Base-by-base conservation (phyloP, 2,329 filamentous ascomycete genomes). In the Thelonectria rubi region DNA sequence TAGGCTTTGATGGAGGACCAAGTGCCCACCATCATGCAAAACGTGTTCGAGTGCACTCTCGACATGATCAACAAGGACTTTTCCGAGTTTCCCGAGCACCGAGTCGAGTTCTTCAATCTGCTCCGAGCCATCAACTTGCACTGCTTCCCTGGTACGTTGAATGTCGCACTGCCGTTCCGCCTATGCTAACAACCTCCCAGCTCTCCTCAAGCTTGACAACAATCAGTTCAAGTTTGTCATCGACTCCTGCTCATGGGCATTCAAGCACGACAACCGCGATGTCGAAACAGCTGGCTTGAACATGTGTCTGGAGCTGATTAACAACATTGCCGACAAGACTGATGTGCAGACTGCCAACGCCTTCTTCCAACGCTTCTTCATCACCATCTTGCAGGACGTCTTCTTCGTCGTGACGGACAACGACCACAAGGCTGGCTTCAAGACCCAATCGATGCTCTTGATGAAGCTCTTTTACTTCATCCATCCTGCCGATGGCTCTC, bases 1-100 rank as follows among this genome's bases (percentile, higher is more conserved):
- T 40, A 96, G 92, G 87, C 88, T 68, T 84, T 98, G 74, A 99
- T 99, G 96, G 95, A 98, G 76, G 95, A 98, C 75, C 95, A 98
- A 78, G 93, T 99, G 45, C 93, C 95, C 10, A 90, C 90, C 50
- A 98, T 99, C 74, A 97, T 99, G 92, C 94, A 98, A 78, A 96
- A 94, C 69, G 93, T 99, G 24, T 99, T 99, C 73, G 94, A 98
- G 78, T 98, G 94, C 82, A 99, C 95, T 3, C 84, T 99, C 58
- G 93, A 97, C 73, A 99, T 99, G 95, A 99, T 99, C 81, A 99
- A 98, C 87, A 99, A 99, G 81, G 95, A 99, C 79, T 99, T 99
- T 79, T 97, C 96, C 48, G 95, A 99, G 76, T 99, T 97, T 77
- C 95, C 95, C 0, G 95, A 99, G 77, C 95, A 99, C 76, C 91